These are phyloP conservation scores for Podaxis carcinomalis DNA, from an alignment of 768 basidiomycete species.

Conservation along the genomic window DNA sequence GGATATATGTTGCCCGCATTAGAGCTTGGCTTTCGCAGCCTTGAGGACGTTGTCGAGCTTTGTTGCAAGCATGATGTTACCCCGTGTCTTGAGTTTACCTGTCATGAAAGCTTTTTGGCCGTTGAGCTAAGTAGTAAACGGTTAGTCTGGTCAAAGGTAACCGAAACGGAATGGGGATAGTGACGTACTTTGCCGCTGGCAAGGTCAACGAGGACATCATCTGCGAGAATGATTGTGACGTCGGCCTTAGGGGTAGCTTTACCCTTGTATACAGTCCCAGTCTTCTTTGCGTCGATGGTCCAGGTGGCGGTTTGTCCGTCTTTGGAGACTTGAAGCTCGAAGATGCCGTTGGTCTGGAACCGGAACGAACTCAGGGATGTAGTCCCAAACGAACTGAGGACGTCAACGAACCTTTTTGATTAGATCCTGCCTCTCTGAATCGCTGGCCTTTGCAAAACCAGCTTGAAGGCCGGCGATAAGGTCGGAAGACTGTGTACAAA, in stretches of 20 bases:
- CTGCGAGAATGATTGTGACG: constrained; percentile 75
- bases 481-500: constrained; percentile 55
- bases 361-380: not conserved
- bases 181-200: constrained; percentile 63
- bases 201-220: constrained; percentile 70
- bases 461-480: constrained; percentile 50
- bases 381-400: not conserved
- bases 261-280: constrained; percentile 74
- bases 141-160: not conserved
- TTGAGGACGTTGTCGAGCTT: constrained; percentile 82
- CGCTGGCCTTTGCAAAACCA: constrained; percentile 49
- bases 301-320: constrained; percentile 65
- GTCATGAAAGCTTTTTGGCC: constrained; percentile 97
- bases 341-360: constrained; percentile 79
- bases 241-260: constrained; percentile 70
- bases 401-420: constrained; percentile 63
- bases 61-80: constrained; percentile 92
- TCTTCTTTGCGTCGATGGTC: constrained; percentile 93
- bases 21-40: constrained; percentile 45
- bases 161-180: not conserved
- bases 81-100: constrained; percentile 87
- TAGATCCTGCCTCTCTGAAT: constrained; percentile 60
- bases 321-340: constrained; percentile 81
- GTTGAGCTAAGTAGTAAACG: constrained; percentile 49
- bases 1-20: constrained; percentile 12